Conservation (phyloP, 2,329 filamentous ascomycete genomes). For the Trichophaea hybrida region DNA sequence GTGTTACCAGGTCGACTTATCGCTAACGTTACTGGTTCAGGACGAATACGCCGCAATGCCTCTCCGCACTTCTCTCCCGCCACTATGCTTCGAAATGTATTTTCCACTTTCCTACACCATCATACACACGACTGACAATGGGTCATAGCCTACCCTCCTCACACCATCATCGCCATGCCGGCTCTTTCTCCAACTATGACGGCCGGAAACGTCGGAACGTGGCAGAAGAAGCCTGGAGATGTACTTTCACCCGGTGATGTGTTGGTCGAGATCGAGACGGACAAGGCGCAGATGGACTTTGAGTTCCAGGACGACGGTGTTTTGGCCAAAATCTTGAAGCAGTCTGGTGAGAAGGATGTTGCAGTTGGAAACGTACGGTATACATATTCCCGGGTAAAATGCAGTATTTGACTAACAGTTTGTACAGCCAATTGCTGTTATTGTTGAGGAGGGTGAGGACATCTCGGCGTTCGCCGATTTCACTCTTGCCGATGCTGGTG, state of each 20-base stretch:
- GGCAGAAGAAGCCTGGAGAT: slow-evolving; percentile 97
- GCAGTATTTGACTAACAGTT: slow-evolving; percentile 13
- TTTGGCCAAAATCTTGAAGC: slow-evolving; percentile 84
- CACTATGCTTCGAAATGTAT: slow-evolving; percentile 25
- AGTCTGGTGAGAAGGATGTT: slow-evolving; percentile 85
- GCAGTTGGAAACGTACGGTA: slow-evolving; percentile 78
- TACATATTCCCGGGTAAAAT: background rate
- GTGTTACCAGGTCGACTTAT: background rate
- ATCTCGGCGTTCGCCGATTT: slow-evolving; percentile 79
- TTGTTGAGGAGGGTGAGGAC: slow-evolving; percentile 84
- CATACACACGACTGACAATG: slow-evolving; percentile 1
- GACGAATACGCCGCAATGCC: slow-evolving; percentile 15
- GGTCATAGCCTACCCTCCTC: slow-evolving; percentile 70
- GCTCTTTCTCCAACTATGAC: slow-evolving; percentile 97
- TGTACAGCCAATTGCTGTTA: slow-evolving; percentile 75
- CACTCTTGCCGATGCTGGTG: slow-evolving; percentile 77
- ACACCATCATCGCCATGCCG: slow-evolving; percentile 94
- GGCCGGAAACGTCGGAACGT: slow-evolving; percentile 84
- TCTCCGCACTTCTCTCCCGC: slow-evolving; percentile 15
- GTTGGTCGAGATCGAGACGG: slow-evolving; percentile 94
- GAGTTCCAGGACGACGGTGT: slow-evolving; percentile 98
- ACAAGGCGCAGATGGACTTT: slow-evolving; percentile 99
- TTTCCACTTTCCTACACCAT: background rate
- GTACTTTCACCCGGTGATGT: slow-evolving; percentile 80
- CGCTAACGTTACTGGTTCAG: slow-evolving; percentile 8